phyloP scores from a whole-genome alignment of 2,329 filamentous ascomycete genomes.

The Hawksworthiomyces lignivorus region DNA sequence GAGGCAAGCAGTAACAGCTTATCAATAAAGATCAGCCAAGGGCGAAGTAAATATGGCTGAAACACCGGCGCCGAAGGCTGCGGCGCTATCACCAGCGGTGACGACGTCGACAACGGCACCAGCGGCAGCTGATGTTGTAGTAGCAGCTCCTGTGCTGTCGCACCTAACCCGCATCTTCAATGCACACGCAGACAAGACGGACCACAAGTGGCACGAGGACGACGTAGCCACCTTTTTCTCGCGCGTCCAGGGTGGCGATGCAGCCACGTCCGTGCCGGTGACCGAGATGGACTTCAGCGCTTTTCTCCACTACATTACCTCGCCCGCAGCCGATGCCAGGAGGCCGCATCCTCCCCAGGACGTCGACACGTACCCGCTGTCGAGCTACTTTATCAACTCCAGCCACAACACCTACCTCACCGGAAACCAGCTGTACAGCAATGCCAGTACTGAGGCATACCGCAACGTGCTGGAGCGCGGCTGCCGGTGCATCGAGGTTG shows the following conservation, averaged over 20 bases:
- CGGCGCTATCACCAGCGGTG: neutral
- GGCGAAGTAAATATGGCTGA: neutral
- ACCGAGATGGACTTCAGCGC: conserved; percentile 30
- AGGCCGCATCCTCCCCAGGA: conserved; percentile 34
- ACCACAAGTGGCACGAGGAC: conserved; percentile 36
- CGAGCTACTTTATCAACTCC: conserved; percentile 88
- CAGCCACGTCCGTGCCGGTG: conserved; percentile 19
- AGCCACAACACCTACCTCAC: conserved; percentile 94
- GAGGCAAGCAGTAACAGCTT: too few relatives aligned
- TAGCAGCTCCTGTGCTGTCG: conserved; percentile 32
- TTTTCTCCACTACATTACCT: conserved; percentile 52
- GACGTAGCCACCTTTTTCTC: conserved; percentile 39
- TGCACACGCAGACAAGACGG: conserved; percentile 31
- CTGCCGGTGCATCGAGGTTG: conserved; percentile 87
- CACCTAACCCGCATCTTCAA: conserved; percentile 41
- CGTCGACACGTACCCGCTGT: conserved; percentile 64
- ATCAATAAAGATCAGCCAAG: too few relatives aligned
- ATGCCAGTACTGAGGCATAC: conserved; percentile 82
- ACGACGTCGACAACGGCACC: neutral
- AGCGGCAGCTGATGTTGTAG: neutral
- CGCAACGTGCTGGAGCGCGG: conserved; percentile 75
- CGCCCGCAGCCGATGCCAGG: conserved; percentile 34
- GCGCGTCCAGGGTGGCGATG: conserved; percentile 38
- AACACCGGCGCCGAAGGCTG: neutral
- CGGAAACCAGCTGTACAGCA: conserved; percentile 79